These are phyloP conservation scores for Cutaneotrichosporon sp. DNA, from an alignment of 1,284 basidiomycete species.

Conservation along the genomic window DNA sequence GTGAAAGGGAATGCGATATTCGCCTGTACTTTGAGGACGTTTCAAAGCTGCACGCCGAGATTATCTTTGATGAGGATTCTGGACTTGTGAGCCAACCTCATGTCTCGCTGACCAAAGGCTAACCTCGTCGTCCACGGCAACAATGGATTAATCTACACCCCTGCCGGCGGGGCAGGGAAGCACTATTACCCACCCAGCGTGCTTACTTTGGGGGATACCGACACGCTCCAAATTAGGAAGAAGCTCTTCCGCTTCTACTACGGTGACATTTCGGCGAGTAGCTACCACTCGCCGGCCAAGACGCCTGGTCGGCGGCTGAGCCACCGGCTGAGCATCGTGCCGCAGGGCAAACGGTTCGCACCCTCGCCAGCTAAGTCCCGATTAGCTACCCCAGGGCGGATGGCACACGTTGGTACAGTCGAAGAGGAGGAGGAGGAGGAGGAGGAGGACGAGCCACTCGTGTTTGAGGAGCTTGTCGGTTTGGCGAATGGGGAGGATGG, in stretches of 20 bases:
- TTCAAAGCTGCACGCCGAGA: constrained; percentile 48
- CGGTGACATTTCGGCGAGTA: constrained; percentile 12
- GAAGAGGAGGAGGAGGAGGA: constrained; percentile 12
- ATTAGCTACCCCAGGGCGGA: background rate
- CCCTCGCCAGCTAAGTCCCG: constrained; percentile 40
- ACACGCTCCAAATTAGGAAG: constrained; percentile 46
- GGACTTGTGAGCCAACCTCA: constrained; percentile 32
- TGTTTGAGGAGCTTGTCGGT: constrained; percentile 28
- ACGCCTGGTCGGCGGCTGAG: constrained; percentile 25
- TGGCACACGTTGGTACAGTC: constrained; percentile 5
- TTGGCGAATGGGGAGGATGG: constrained; percentile 43
- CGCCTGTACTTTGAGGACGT: constrained; percentile 50
- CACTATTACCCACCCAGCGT: constrained; percentile 30
- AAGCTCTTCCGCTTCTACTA: constrained; percentile 51
- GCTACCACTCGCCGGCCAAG: constrained; percentile 13
- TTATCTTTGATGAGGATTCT: constrained; percentile 44
- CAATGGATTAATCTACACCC: constrained; percentile 37
- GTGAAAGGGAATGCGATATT: constrained; percentile 47
- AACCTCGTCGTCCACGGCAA: constrained; percentile 40
- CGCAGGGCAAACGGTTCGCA: constrained; percentile 40
- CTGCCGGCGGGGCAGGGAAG: constrained; percentile 17
- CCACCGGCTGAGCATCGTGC: constrained; percentile 46
- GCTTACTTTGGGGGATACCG: constrained; percentile 35
- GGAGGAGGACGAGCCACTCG: constrained; percentile 5
- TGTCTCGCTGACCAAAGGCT: constrained; percentile 30